These are phyloP conservation scores for Exsudoporus frostii DNA, from an alignment of 768 basidiomycete species.

Conservation along the genomic window DNA sequence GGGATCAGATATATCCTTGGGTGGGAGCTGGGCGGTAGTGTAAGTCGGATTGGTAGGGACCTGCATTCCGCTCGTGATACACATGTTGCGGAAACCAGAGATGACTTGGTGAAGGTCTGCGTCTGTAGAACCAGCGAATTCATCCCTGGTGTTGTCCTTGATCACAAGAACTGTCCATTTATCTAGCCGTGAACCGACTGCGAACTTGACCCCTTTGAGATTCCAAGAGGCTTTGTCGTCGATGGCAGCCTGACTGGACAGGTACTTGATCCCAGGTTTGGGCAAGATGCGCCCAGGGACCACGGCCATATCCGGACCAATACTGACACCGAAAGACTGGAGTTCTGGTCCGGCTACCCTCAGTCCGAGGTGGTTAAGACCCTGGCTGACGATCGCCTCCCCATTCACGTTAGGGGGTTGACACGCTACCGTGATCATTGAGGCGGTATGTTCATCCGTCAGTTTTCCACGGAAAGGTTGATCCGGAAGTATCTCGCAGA, in stretches of 20 bases:
- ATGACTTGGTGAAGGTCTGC: slow-evolving; percentile 47
- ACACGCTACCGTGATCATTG: slow-evolving; percentile 50
- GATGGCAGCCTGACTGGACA: slow-evolving; percentile 28
- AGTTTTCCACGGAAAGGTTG: slow-evolving; percentile 49
- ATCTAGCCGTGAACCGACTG: slow-evolving; percentile 49
- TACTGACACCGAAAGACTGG: slow-evolving; percentile 41
- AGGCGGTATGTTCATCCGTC: slow-evolving; percentile 49
- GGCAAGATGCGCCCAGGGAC: slow-evolving; percentile 52
- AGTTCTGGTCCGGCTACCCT: slow-evolving; percentile 33
- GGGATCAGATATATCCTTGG: slow-evolving; percentile 50
- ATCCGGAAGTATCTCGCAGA: slow-evolving; percentile 45
- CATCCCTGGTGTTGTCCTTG: slow-evolving; percentile 57
- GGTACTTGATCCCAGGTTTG: slow-evolving; percentile 42
- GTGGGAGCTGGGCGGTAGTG: slow-evolving; percentile 44
- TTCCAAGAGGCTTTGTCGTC: slow-evolving; percentile 54
- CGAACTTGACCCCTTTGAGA: slow-evolving; percentile 55
- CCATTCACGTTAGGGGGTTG: slow-evolving; percentile 50
- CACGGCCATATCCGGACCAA: slow-evolving; percentile 50
- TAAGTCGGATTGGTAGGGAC: slow-evolving; percentile 37
- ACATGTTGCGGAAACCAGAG: slow-evolving; percentile 59
- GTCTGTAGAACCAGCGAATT: slow-evolving; percentile 56
- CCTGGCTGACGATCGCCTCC: slow-evolving; percentile 40
- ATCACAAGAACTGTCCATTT: slow-evolving; percentile 73
- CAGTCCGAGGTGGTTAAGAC: slow-evolving; percentile 44
- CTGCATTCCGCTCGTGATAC: slow-evolving; percentile 58